phyloP scores from a whole-genome alignment of 257 asterid genomes.

The Primulina eburnea region DNA sequence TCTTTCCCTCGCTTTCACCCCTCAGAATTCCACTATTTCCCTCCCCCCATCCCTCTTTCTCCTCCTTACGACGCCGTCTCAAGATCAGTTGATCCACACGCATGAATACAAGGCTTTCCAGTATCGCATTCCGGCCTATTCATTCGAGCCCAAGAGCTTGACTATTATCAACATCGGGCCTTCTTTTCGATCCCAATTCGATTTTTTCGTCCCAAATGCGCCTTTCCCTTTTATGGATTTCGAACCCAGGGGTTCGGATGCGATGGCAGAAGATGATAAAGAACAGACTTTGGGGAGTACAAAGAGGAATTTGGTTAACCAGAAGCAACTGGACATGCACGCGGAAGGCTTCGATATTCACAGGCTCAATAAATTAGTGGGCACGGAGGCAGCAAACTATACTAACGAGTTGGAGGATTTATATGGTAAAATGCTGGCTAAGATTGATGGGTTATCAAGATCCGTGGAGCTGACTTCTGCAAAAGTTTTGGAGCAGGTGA shows the following conservation, averaged over 20 bases:
- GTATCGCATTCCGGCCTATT: slow-evolving; percentile 28
- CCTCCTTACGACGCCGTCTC: slow-evolving; percentile 73
- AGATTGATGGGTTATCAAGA: slow-evolving; percentile 59
- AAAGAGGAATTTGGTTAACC: slow-evolving; percentile 41
- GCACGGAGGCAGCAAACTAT: slow-evolving; percentile 45
- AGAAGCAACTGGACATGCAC: slow-evolving; percentile 58
- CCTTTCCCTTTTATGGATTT: slow-evolving; percentile 58
- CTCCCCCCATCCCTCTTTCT: slow-evolving; percentile 71
- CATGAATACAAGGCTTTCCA: slow-evolving; percentile 77
- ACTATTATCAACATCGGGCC: slow-evolving; percentile 79
- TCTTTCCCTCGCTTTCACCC: slow-evolving; percentile 37
- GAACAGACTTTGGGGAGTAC: slow-evolving; percentile 31
- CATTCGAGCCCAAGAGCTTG: slow-evolving; percentile 63
- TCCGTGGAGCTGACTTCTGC: slow-evolving; percentile 68
- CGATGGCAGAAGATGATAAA: slow-evolving; percentile 63
- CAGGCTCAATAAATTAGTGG: slow-evolving; percentile 60
- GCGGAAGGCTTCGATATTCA: slow-evolving; percentile 66
- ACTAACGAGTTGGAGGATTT: slow-evolving; percentile 69
- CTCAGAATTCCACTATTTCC: slow-evolving; percentile 44
- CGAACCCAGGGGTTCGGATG: slow-evolving; percentile 44
- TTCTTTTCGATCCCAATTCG: slow-evolving; percentile 68
- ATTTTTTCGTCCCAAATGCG: slow-evolving; percentile 60
- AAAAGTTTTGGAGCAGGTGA: slow-evolving; percentile 75
- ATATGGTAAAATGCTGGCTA: slow-evolving; percentile 74
- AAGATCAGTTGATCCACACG: slow-evolving; percentile 76